Conservation (phyloP, 2,329 filamentous ascomycete genomes). For the Peltaster fructicola region DNA sequence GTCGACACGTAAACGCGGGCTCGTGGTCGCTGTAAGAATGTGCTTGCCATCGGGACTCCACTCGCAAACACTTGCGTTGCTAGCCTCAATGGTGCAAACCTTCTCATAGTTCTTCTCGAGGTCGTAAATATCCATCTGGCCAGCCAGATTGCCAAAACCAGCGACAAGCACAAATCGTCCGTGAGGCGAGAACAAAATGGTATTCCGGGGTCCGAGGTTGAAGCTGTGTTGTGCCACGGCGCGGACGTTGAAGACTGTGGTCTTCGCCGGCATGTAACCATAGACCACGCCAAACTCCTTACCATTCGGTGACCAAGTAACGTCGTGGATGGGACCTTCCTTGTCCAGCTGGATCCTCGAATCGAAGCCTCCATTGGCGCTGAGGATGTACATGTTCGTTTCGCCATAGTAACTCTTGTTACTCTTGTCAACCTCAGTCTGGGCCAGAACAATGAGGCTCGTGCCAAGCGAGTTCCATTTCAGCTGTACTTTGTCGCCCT, state of each 20-base stretch:
- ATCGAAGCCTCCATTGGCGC: slow-evolving; percentile 79
- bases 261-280: slow-evolving; percentile 98
- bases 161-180: slow-evolving; percentile 86
- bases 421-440: slow-evolving; percentile 94
- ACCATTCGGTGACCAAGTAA: slow-evolving; percentile 94
- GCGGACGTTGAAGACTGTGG: slow-evolving; percentile 88
- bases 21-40: slow-evolving; percentile 95
- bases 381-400: slow-evolving; percentile 89
- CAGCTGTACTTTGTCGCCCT: slow-evolving; percentile 95
- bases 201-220: slow-evolving; percentile 76
- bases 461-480: slow-evolving; percentile 95
- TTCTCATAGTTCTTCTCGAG: slow-evolving; percentile 86
- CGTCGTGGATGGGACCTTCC: slow-evolving; percentile 93
- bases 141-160: slow-evolving; percentile 91
- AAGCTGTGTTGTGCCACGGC: slow-evolving; percentile 73
- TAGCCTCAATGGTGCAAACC: slow-evolving; percentile 82
- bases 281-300: slow-evolving; percentile 97
- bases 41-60: slow-evolving; percentile 95
- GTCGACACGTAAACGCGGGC: slow-evolving; percentile 83
- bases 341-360: slow-evolving; percentile 71
- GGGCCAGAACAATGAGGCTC: slow-evolving; percentile 79
- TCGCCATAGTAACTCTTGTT: slow-evolving; percentile 99
- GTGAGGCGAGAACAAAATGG: slow-evolving; percentile 83
- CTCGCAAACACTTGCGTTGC: slow-evolving; percentile 88
- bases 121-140: slow-evolving; percentile 96